A percentile compares a stretch with the other conserved stretches of the same genome.
Conservation (phyloP, 177 flowering plant genomes). For the Telopea speciosissima region DNA sequence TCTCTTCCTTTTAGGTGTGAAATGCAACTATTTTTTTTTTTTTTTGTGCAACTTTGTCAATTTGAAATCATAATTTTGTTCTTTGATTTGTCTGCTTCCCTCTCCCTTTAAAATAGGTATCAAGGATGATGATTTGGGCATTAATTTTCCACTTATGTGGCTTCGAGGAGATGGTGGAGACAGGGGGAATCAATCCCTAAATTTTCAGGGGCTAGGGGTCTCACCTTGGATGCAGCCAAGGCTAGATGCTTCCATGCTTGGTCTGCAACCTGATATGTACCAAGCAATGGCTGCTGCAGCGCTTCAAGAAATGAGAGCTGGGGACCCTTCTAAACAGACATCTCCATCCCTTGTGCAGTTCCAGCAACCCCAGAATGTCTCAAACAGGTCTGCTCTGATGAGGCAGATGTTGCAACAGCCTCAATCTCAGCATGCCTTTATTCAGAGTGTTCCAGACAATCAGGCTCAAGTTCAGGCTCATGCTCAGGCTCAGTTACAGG, state of each 20-base stretch:
- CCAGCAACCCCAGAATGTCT: constrained; percentile 50
- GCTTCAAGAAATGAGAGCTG: constrained; percentile 66
- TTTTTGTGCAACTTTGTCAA: neutral
- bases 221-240: constrained; percentile 82
- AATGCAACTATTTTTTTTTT: neutral
- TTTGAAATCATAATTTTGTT: neutral
- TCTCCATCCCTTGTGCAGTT: constrained; percentile 52
- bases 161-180: constrained; percentile 56
- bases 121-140: constrained; percentile 64
- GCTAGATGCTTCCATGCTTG: constrained; percentile 66
- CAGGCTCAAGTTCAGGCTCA: constrained; percentile 23
- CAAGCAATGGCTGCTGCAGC: constrained; percentile 92
- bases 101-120: constrained; percentile 31
- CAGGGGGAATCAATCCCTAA: constrained; percentile 54
- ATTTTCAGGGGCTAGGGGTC: constrained; percentile 74
- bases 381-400: constrained; percentile 34
- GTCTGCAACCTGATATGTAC: constrained; percentile 66
- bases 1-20: neutral
- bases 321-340: constrained; percentile 51
- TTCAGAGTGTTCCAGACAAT: constrained; percentile 38
- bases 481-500: constrained; percentile 12
- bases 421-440: constrained; percentile 48
- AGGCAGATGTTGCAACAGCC: constrained; percentile 54
- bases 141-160: constrained; percentile 77
- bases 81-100: neutral